Evolutionary conservation across 1,284 basidiomycete genomes (phyloP).

Genomic region (Ustanciosporium gigantosporum): DNA sequence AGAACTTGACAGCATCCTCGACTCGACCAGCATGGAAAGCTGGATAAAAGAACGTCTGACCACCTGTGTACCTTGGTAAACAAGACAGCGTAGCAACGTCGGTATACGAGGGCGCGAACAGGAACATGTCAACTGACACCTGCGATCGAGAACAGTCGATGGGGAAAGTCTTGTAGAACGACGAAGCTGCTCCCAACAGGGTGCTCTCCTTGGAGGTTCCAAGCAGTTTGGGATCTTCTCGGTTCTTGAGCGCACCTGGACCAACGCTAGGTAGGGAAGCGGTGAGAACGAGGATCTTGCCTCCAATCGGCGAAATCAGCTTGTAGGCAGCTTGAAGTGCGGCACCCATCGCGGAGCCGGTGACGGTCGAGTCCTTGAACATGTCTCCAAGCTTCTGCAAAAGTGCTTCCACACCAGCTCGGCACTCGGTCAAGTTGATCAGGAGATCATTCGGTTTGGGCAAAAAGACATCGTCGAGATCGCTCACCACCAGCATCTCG

Average conservation of each 20-base stretch:
- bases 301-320: conserved; percentile 88
- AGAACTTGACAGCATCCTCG: conserved; percentile 96
- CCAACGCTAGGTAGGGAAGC: conserved; percentile 86
- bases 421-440: conserved; percentile 86
- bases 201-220: conserved; percentile 81
- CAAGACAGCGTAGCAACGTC: conserved; percentile 91
- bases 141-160: conserved; percentile 97
- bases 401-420: conserved; percentile 78
- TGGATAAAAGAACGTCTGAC: conserved; percentile 97
- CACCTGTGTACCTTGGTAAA: conserved; percentile 94
- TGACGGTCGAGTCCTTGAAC: conserved; percentile 89
- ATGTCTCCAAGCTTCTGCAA: conserved; percentile 86
- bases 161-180: conserved; percentile 98
- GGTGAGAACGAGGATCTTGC: conserved; percentile 89
- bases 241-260: conserved; percentile 87
- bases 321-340: conserved; percentile 95
- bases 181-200: conserved; percentile 67
- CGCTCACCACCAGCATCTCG: conserved; percentile 94
- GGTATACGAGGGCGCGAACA: conserved; percentile 89
- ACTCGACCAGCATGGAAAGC: conserved; percentile 91
- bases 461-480: conserved; percentile 94
- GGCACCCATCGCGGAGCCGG: conserved; percentile 93
- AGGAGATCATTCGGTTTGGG: conserved; percentile 95
- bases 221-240: conserved; percentile 93
- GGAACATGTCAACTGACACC: conserved; percentile 98